Base-by-base conservation (phyloP, 768 basidiomycete species). In the Filobasidium wieringae region DNA sequence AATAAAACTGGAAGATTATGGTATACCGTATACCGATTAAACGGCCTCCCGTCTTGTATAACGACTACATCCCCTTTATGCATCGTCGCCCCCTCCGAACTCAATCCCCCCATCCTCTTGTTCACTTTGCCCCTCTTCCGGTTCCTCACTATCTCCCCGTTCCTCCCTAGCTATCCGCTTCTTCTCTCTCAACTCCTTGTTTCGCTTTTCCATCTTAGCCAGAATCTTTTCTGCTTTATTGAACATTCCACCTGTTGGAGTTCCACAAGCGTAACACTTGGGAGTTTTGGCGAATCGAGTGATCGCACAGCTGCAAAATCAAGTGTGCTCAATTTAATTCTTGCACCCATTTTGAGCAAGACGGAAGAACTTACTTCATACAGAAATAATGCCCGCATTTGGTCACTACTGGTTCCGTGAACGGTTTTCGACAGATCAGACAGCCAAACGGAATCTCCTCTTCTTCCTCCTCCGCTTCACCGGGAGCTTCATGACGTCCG, bases 381-480 rank as follows among this genome's bases (percentile, higher is more conserved):
- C 91, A 93, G 73, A 88, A 97, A 76, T 93, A 96, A 74, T 97
- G 95, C 3, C 87, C 88, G 75, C 95, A 99, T 53, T 88, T 85
- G 37, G 95, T 97, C 50, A 89, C 89, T 59, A 99, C 82, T 17
- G 95, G 93, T 66, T 95, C 89, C 12, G 85, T 91, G 75, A 91
- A 97, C 53, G 84, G 85, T 68, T 95, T 86, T 58, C 93, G 84
- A 74, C 95, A 96, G 63, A 99, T 85, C 66, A 96, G 80, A 76
- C 95, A 99, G n/a, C 95, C 93, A 72, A 97, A 99, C 5, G 95
- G 95, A 51, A 97, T 80, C 72, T 91, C 90, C 71, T 89, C 87
- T 8, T 82, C 83, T 31, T 75, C 82, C 49, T 82, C 82, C 27
- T 65, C 65, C 14, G 64, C 69, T n/a, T 63, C 65, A 31, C 80